A percentile compares a stretch with the other conserved stretches of the same genome.
phyloP scores from a whole-genome alignment of 805 yeast genomes.

The Candida chilensis region DNA sequence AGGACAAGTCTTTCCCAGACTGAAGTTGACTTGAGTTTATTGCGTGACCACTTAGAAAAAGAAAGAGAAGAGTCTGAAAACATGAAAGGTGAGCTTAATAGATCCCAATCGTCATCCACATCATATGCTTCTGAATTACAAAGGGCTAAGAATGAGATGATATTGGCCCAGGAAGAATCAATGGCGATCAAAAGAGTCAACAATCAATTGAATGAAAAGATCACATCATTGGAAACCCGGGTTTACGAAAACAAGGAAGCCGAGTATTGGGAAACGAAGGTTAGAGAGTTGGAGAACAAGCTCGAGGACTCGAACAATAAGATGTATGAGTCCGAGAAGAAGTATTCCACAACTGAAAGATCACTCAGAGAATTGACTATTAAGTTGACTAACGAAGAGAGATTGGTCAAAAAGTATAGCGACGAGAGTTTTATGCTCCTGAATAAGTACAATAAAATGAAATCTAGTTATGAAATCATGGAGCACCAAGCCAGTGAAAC shows the following conservation, averaged over 20 bases:
- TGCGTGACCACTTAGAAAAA: slow-evolving; percentile 22
- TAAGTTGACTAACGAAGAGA: slow-evolving; percentile 40
- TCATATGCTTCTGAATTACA: slow-evolving; percentile 24
- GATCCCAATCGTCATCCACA: slow-evolving; percentile 15
- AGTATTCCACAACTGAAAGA: slow-evolving; percentile 39
- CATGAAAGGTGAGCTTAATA: slow-evolving; percentile 21
- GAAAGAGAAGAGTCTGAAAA: slow-evolving; percentile 22
- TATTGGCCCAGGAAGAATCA: slow-evolving; percentile 58
- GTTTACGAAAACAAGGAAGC: slow-evolving; percentile 42
- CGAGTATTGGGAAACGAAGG: slow-evolving; percentile 51
- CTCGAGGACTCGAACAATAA: slow-evolving; percentile 36
- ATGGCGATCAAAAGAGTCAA: slow-evolving; percentile 51
- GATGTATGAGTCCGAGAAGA: slow-evolving; percentile 44
- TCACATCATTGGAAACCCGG: slow-evolving; percentile 36
- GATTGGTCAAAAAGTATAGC: slow-evolving; percentile 40
- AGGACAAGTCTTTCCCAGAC: no score
- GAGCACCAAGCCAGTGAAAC: slow-evolving; percentile 28
- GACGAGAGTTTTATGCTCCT: slow-evolving; percentile 53
- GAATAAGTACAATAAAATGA: slow-evolving; percentile 30
- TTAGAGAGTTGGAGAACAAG: slow-evolving; percentile 41
- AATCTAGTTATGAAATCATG: slow-evolving; percentile 25
- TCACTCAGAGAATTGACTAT: slow-evolving; percentile 43
- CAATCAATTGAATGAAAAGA: slow-evolving; percentile 35
- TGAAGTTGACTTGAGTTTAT: slow-evolving; percentile 12
- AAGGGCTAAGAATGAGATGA: slow-evolving; percentile 35